phyloP scores from a whole-genome alignment of 2,329 filamentous ascomycete species.

The Thielaviopsis ethacetica region DNA sequence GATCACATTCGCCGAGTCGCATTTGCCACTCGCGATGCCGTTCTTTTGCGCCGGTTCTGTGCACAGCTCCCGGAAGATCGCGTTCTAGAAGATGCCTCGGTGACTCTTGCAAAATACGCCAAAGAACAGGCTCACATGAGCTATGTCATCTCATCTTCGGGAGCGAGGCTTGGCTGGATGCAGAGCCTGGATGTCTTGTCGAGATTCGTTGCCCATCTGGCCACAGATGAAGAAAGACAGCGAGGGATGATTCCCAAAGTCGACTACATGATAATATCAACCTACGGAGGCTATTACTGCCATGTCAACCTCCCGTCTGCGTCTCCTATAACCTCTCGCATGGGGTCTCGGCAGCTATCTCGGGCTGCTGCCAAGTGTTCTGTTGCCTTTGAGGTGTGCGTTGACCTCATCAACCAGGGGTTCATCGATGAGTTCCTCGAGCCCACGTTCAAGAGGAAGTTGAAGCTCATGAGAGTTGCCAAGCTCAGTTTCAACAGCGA shows the following conservation, averaged over 20 bases:
- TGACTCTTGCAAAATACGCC: not conserved
- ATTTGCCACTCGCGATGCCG: conserved; percentile 44
- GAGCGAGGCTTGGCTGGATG: conserved; percentile 63
- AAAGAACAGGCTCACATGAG: conserved; percentile 23
- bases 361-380: conserved; percentile 75
- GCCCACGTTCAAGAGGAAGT: conserved; percentile 51
- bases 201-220: conserved; percentile 55
- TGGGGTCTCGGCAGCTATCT: conserved; percentile 45
- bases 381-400: conserved; percentile 71
- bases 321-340: conserved; percentile 51
- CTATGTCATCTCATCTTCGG: conserved; percentile 47
- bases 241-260: conserved; percentile 22
- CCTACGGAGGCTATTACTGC: conserved; percentile 48
- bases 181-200: conserved; percentile 56
- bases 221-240: conserved; percentile 21
- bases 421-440: conserved; percentile 60
- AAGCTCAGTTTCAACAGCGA: conserved; percentile 66
- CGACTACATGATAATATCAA: conserved; percentile 45
- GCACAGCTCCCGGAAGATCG: conserved; percentile 57
- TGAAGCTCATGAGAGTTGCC: conserved; percentile 78
- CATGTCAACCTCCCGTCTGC: conserved; percentile 64
- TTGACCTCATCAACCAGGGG: conserved; percentile 46
- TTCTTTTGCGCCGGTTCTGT: conserved; percentile 60
- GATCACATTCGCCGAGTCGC: conserved; percentile 39
- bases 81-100: not conserved